Percentiles rank a stretch among this genome's conserved stretches.
Conservation (phyloP, 2,329 filamentous ascomycete species). For the Penicillium sp. region DNA sequence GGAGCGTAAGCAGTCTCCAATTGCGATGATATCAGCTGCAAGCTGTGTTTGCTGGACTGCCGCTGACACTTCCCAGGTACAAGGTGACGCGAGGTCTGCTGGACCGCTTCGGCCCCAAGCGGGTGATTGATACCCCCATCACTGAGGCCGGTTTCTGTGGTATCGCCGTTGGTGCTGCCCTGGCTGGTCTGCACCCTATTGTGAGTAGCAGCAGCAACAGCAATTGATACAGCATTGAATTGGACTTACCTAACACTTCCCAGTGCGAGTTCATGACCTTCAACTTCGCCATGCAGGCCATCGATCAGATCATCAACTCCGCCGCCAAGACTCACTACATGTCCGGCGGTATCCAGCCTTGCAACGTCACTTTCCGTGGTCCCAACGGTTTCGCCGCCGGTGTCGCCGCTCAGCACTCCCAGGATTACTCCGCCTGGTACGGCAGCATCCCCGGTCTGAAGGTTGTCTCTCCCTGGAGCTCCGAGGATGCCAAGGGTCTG, state of each 20-base stretch:
- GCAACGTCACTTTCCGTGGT: constrained; percentile 99
- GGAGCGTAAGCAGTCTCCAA: constrained; percentile 70
- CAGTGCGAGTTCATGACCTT: constrained; percentile 99
- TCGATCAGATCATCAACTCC: constrained; percentile 99
- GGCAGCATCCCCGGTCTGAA: constrained; percentile 97
- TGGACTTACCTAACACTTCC: constrained; percentile 10
- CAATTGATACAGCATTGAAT: too few species aligned
- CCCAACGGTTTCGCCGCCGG: constrained; percentile 97
- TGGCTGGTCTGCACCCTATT: constrained; percentile 91
- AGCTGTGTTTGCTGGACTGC: too few species aligned
- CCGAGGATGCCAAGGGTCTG: constrained; percentile 97
- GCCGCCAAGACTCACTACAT: constrained; percentile 99
- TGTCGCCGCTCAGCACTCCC: constrained; percentile 96
- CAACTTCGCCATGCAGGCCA: constrained; percentile 99
- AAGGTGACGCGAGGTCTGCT: constrained; percentile 98
- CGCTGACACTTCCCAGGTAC: constrained; percentile 65
- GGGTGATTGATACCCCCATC: constrained; percentile 97
- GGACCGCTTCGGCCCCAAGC: constrained; percentile 95
- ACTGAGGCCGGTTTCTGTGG: constrained; percentile 95
- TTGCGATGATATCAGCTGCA: too few species aligned
- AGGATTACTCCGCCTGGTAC: constrained; percentile 99
- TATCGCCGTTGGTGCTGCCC: constrained; percentile 90
- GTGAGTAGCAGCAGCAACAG: constrained; percentile 59
- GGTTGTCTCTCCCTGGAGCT: constrained; percentile 93
- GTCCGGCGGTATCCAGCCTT: constrained; percentile 98